Evolutionary conservation across 345 rosid genomes (phyloP).

Genomic region (Streptanthus diversifolius): DNA sequence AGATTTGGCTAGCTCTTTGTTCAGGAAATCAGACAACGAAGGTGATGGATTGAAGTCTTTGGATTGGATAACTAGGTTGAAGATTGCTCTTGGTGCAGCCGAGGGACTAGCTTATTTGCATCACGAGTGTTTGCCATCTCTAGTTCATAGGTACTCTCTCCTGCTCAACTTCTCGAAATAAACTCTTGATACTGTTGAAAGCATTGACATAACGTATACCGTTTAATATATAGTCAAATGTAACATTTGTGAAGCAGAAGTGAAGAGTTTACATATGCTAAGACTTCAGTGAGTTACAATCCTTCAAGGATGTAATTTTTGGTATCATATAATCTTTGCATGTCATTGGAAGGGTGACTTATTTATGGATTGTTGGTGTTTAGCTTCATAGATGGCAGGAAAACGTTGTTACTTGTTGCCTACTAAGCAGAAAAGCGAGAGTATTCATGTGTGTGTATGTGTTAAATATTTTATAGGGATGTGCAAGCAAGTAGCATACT

Average conservation of each 20-base stretch:
- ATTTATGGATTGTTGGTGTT: not conserved
- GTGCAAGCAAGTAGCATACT: constrained; percentile 99
- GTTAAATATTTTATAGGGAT: constrained; percentile 55
- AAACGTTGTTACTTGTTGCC: not conserved
- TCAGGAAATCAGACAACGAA: constrained; percentile 52
- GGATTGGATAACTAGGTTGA: constrained; percentile 98
- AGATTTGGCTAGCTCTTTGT: constrained; percentile 77
- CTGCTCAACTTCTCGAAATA: not conserved
- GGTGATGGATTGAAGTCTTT: constrained; percentile 76
- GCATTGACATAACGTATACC: not conserved
- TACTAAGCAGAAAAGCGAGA: not conserved
- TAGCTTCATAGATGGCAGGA: not conserved
- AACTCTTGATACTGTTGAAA: not conserved
- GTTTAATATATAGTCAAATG: not conserved
- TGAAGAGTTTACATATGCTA: not conserved
- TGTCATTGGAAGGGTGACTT: not conserved
- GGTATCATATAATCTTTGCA: not conserved
- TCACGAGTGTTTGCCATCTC: constrained; percentile 85
- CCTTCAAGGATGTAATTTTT: not conserved
- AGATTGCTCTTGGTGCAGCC: constrained; percentile 93
- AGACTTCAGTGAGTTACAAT: too few relatives aligned
- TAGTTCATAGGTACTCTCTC: constrained; percentile 80
- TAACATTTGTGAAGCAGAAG: not conserved
- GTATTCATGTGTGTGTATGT: constrained; percentile 32
- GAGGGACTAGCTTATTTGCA: constrained; percentile 83